Conservation (phyloP, 192 early-diverging fungal species). For the Coemansia brasiliensis region DNA sequence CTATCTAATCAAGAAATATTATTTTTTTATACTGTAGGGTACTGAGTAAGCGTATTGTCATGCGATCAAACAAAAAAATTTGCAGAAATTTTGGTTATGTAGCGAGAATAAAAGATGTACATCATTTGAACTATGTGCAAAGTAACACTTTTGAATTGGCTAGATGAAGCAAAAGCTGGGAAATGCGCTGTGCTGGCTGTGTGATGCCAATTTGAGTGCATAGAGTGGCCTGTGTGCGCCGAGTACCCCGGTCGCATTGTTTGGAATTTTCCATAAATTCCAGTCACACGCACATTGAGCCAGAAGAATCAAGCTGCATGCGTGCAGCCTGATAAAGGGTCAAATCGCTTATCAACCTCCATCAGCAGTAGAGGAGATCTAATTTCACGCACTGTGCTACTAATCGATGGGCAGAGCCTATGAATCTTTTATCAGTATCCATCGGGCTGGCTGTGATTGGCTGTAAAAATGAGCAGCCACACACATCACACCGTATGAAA, state of each 20-base stretch:
- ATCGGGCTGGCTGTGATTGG: constrained; percentile 8
- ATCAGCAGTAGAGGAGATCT: constrained; percentile 7
- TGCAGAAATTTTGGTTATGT: too few species aligned
- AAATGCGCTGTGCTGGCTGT: too few species aligned
- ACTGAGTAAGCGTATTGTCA: neutral
- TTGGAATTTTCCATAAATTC: constrained; percentile 5
- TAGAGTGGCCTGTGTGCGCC: neutral
- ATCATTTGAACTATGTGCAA: too few species aligned
- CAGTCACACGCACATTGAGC: constrained; percentile 5
- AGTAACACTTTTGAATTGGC: too few species aligned
- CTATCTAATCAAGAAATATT: constrained; percentile 1
- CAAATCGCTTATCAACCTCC: neutral
- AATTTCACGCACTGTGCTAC: constrained; percentile 1
- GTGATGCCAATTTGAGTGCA: constrained; percentile 6
- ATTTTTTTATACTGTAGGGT: constrained; percentile 3
- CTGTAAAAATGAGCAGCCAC: constrained; percentile 2
- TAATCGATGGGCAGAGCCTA: constrained; percentile 4
- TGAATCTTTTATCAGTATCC: neutral
- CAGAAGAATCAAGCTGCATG: neutral
- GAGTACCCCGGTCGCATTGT: constrained; percentile 3
- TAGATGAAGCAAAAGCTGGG: too few species aligned
- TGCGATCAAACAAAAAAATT: too few species aligned
- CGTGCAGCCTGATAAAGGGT: constrained; percentile 4
- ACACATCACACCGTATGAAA: neutral
- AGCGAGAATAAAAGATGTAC: too few species aligned